Conservation (phyloP, 441 rosid species). For the Gossypium davidsonii region DNA sequence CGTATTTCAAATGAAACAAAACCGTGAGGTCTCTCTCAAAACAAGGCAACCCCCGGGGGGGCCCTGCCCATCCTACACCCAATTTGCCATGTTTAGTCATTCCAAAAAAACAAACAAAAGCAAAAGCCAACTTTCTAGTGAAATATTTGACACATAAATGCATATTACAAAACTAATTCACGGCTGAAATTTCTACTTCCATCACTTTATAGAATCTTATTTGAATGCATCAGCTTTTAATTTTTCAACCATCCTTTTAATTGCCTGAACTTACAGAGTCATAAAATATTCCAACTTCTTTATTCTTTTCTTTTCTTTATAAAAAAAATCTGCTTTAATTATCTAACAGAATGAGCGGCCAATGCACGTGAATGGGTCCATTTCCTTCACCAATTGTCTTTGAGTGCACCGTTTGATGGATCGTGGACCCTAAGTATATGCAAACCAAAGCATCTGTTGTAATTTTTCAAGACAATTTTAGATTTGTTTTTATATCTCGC, state of each 20-base stretch:
- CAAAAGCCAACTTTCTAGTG: background rate
- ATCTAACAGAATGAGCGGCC: background rate
- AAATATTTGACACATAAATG: background rate
- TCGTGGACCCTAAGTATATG: constrained; percentile 13
- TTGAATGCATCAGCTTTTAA: background rate
- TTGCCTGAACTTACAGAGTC: background rate
- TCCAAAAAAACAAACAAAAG: constrained; percentile 22
- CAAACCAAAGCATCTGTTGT: background rate
- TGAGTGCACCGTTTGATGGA: constrained; percentile 4
- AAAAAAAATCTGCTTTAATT: background rate
- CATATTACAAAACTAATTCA: background rate
- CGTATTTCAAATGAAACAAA: background rate
- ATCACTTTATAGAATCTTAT: background rate
- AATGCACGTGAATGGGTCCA: constrained; percentile 34
- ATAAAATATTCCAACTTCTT: background rate
- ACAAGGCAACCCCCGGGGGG: background rate
- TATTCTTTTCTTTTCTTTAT: background rate
- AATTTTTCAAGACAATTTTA: background rate
- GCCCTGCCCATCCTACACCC: background rate
- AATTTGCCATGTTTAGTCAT: constrained; percentile 16
- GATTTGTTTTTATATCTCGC: background rate
- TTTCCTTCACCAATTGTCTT: constrained; percentile 14
- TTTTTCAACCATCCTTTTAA: background rate
- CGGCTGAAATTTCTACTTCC: background rate
- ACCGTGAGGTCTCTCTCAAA: background rate